Base-by-base conservation (phyloP, 2,329 filamentous ascomycete species). In the Fusarium caatingaense region DNA sequence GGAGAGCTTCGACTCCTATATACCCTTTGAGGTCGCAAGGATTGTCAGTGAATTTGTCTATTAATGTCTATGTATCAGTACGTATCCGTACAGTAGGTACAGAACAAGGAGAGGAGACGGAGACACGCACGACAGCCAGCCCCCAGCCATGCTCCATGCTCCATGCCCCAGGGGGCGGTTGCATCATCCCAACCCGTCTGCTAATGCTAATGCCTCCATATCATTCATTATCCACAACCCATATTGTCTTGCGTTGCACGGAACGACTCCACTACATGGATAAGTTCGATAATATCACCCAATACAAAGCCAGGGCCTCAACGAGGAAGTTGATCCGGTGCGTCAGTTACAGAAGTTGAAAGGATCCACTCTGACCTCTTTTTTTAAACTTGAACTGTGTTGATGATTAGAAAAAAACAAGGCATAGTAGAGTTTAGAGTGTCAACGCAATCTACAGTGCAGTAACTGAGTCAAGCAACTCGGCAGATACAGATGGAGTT, bases 81-180 rank as follows among this genome's bases (percentile, higher is more conserved):
- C 41, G 34, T 60, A 37, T 53, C 41, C 41, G 34, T 60, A 37
- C 47, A 20, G 57, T 25, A 42, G 9, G 47, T 30, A 48, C 16
- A 37, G 32, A 37, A n/a, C 34, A 37, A 37, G 34, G 34, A 32
- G 30, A 32, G 13, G 30, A 37, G 34, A 37, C 28, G 28, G 28
- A 30, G 28, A 30, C 28, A 30, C 28, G 28, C 34, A 37, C 34
- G 34, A 42, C 49, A 53, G 15, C 53, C 48, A 47, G 53, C 28
- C 42, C 41, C 48, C 27, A 27, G 45, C 25, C 25, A 56, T 56
- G 23, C 21, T 41, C 23, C 64, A 67, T 67, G 64, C 68, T 59
- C 64, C 53, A 58, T 68, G 65, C 64, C 66, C 66, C 67, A 54
- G 68, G 67, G 67, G 67, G 67, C 67, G 67, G 67, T 70, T 71